These are phyloP conservation scores for Cicer judaicum DNA, from an alignment of 306 rosid species.

Conservation along the genomic window DNA sequence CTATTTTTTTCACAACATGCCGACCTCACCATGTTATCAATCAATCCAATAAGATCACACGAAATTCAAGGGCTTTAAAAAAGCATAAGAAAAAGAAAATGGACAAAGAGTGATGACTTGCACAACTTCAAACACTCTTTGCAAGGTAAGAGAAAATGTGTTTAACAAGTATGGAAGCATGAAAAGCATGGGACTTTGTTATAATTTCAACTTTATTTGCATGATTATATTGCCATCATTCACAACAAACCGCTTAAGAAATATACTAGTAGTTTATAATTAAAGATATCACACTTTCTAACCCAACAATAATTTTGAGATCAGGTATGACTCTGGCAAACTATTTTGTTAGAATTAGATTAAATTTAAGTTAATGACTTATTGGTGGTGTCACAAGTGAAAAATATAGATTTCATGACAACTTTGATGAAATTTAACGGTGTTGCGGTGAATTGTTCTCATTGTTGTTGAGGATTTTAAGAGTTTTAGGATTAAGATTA, in stretches of 20 bases:
- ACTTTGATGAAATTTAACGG: background rate
- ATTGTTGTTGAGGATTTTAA: too few relatives aligned
- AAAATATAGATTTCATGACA: background rate
- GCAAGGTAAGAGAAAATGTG: conserved; percentile 52
- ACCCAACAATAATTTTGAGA: conserved; percentile 46
- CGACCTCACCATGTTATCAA: conserved; percentile 67
- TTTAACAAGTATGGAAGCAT: conserved; percentile 71
- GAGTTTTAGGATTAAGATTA: too few relatives aligned
- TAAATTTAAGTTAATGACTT: conserved; percentile 51
- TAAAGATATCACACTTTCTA: conserved; percentile 47
- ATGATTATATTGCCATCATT: conserved; percentile 53
- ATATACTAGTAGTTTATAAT: conserved; percentile 10
- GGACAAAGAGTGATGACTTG: conserved; percentile 33
- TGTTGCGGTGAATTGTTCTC: too few relatives aligned
- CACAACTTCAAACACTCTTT: conserved; percentile 48
- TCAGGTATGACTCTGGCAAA: conserved; percentile 77
- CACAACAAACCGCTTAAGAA: conserved; percentile 42
- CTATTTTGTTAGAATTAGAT: conserved; percentile 68
- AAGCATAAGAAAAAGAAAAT: conserved; percentile 12
- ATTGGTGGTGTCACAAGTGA: conserved; percentile 12
- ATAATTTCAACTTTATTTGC: conserved; percentile 64
- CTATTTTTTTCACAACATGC: conserved; percentile 61
- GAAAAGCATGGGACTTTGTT: conserved; percentile 67
- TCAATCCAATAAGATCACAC: conserved; percentile 36
- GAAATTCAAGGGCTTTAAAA: conserved; percentile 36